Base-by-base conservation (phyloP, 169 alveolate species). In the Plasmodium reichenowi region DNA sequence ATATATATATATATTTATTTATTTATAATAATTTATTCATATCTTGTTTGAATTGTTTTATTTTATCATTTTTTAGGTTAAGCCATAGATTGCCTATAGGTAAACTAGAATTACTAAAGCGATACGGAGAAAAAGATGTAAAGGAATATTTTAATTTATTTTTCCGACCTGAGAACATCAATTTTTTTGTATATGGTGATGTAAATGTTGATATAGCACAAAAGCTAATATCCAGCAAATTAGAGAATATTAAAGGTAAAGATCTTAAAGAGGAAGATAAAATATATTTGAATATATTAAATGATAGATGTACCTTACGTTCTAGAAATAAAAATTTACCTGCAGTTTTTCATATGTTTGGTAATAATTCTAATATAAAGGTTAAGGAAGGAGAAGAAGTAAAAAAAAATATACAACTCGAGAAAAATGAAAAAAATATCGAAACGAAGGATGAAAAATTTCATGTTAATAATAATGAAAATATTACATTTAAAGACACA, bases 141-240 rank as follows among this genome's bases (percentile, higher is more conserved):
- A 87, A 87, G 29, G 66, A 74, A 63, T 87, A 74, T 47, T 73
- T 74, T 17, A 70, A 87, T 72, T 80, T 66, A 45, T 71, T 75
- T 56, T 71, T 74, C 48, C 50, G 89, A 74, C 90, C 93, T n/a
- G 94, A 92, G 32, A 92, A 91, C 70, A 93, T 85, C 62, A 73
- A 88, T 26, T 72, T 94, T 47, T 92, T 60, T 66, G 92, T 94
- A 3, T 93, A 92, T 50, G 94, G 94, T 22, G 96, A 94, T 63
- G 90, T 92, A 54, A 88, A 85, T 50, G 88, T 54, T 22, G 94
- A 86, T 26, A 86, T 78, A 64, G 54, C 88, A 0, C 87, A 78
- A 38, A 68, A 67, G 15, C 24, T 86, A 12, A 74, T 86, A 60
- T 50, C 58, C 59, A 68, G 50, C 58, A 52, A 38, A 54, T 62